These are phyloP conservation scores for Naganishia sp. DNA, from an alignment of 1,284 basidiomycete genomes.

Conservation along the genomic window DNA sequence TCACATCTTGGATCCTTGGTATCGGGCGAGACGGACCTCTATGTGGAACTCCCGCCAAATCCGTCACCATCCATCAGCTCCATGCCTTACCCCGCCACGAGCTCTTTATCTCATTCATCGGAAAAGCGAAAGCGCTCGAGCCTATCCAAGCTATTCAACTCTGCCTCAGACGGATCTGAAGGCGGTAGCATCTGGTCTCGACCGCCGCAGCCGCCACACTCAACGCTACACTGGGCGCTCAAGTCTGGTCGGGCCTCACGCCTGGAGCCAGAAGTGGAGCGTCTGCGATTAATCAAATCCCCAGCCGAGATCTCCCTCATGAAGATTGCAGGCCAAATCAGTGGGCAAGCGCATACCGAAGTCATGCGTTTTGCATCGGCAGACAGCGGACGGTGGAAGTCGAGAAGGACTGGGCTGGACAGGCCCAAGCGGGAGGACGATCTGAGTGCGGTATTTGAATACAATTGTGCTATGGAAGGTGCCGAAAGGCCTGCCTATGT, in stretches of 20 bases:
- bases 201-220: slow-evolving; percentile 47
- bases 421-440: slow-evolving; percentile 71
- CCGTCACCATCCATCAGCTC: slow-evolving; percentile 46
- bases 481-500: slow-evolving; percentile 86
- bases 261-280: slow-evolving; percentile 52
- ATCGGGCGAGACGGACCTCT: slow-evolving; percentile 42
- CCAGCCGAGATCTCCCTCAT: slow-evolving; percentile 54
- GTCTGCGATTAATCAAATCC: slow-evolving; percentile 54
- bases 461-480: slow-evolving; percentile 73
- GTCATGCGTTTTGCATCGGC: slow-evolving; percentile 36
- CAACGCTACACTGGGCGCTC: slow-evolving; percentile 50
- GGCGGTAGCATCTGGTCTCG: slow-evolving; percentile 30
- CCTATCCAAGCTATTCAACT: slow-evolving; percentile 49
- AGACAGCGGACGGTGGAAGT: slow-evolving; percentile 4
- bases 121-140: slow-evolving; percentile 46
- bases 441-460: slow-evolving; percentile 85
- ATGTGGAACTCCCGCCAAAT: slow-evolving; percentile 53
- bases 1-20: slow-evolving; percentile 46
- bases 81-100: slow-evolving; percentile 40
- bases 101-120: slow-evolving; percentile 34
- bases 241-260: slow-evolving; percentile 45
- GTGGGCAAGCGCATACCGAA: slow-evolving; percentile 51
- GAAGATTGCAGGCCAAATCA: slow-evolving; percentile 56
- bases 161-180: slow-evolving; percentile 37
- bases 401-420: slow-evolving; percentile 12